Conservation (phyloP, 345 rosid genomes). For the Ceriops decandra region DNA sequence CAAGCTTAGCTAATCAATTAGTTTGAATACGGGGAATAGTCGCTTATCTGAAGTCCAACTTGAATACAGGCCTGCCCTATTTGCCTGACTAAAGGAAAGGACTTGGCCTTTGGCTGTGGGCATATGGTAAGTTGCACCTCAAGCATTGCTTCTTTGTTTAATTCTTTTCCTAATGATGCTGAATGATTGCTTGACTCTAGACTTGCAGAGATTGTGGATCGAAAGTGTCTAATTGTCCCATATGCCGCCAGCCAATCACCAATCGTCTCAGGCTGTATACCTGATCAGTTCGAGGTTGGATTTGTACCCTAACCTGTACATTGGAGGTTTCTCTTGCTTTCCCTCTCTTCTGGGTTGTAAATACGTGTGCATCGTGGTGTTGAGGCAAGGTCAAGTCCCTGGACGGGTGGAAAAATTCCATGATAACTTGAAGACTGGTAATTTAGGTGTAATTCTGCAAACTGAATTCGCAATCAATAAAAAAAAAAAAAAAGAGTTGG, state of each 20-base stretch:
- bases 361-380: too few relatives aligned
- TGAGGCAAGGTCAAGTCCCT: too few relatives aligned
- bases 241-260: constrained; percentile 54
- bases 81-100: constrained; percentile 54
- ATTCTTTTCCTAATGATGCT: neutral
- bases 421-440: too few relatives aligned
- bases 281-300: constrained; percentile 12
- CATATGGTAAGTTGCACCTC: constrained; percentile 56
- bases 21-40: neutral
- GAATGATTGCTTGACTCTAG: constrained; percentile 23
- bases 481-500: too few relatives aligned
- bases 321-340: too few relatives aligned
- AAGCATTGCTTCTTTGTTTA: neutral
- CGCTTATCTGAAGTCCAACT: neutral
- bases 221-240: constrained; percentile 50
- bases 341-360: too few relatives aligned
- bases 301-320: neutral
- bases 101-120: constrained; percentile 66
- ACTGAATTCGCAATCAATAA: too few relatives aligned
- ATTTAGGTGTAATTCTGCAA: too few relatives aligned
- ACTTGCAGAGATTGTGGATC: constrained; percentile 62
- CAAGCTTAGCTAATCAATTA: neutral
- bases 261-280: constrained; percentile 49
- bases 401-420: too few relatives aligned
- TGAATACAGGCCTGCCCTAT: constrained; percentile 56